These are phyloP conservation scores for Colletotrichum eleusines DNA, from an alignment of 2,329 filamentous ascomycete species.

Conservation along the genomic window DNA sequence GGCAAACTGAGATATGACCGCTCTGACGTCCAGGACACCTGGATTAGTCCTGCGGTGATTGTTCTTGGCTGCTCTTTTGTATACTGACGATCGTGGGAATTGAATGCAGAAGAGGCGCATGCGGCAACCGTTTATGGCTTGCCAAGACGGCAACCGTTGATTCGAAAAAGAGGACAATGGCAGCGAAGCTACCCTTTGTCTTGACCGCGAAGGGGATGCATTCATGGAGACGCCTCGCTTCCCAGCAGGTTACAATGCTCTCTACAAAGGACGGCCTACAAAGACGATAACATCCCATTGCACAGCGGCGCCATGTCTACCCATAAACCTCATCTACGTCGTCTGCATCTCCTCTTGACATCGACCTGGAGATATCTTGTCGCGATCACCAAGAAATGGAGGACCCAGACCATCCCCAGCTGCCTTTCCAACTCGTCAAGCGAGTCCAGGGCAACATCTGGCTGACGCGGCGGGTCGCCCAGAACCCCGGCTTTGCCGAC, in stretches of 20 bases:
- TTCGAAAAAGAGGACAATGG: slow-evolving; percentile 9
- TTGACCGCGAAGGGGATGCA: not conserved
- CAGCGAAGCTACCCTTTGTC: slow-evolving; percentile 14
- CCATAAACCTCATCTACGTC: not conserved
- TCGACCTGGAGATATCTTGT: not conserved
- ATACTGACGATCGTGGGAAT: slow-evolving; percentile 1
- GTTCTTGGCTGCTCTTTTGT: not conserved
- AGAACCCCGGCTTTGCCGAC: slow-evolving; percentile 40
- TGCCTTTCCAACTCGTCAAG: slow-evolving; percentile 49
- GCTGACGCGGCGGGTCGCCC: slow-evolving; percentile 49
- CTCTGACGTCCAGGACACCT: not conserved
- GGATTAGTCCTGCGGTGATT: too few relatives aligned
- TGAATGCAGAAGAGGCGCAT: slow-evolving; percentile 3
- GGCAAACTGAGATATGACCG: too few relatives aligned
- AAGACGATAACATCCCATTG: not conserved
- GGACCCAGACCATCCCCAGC: slow-evolving; percentile 27
- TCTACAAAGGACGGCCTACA: not conserved
- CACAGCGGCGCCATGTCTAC: not conserved
- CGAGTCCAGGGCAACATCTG: slow-evolving; percentile 47
- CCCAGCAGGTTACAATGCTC: not conserved
- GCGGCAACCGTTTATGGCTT: slow-evolving; percentile 12
- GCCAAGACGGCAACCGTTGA: slow-evolving; percentile 33
- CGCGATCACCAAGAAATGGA: slow-evolving; percentile 14
- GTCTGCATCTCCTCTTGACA: not conserved
- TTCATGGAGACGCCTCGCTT: not conserved